Percentiles rank a stretch among this genome's conserved stretches.
Conservation (phyloP, 108 stramenopile species). For the Nitzschia putrida region DNA sequence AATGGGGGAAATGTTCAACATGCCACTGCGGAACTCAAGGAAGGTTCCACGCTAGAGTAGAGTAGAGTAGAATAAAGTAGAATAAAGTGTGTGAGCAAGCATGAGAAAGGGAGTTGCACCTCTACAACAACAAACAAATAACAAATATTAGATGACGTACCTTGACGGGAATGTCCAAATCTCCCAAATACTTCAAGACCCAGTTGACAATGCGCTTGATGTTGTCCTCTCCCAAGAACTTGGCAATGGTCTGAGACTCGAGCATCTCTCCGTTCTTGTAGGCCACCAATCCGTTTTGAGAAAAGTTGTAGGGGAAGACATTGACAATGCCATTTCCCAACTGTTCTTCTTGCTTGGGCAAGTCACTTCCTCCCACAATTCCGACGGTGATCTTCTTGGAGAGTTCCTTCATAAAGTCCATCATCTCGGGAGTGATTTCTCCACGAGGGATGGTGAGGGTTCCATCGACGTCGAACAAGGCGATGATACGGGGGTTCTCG, state of each 20-base stretch:
- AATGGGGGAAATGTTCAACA: slow-evolving; percentile 99
- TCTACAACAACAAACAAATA: not conserved
- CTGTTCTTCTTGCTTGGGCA: slow-evolving; percentile 99
- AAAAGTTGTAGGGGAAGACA: slow-evolving; percentile 96
- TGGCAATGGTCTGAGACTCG: slow-evolving; percentile 86
- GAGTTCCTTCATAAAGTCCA: slow-evolving; percentile 84
- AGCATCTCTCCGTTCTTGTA: slow-evolving; percentile 88
- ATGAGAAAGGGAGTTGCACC: not conserved
- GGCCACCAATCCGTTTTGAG: slow-evolving; percentile 98
- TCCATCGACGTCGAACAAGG: slow-evolving; percentile 99
- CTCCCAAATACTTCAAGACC: slow-evolving; percentile 87
- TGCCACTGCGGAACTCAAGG: slow-evolving; percentile 98
- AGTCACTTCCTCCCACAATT: slow-evolving; percentile 96
- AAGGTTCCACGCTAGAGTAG: slow-evolving; percentile 90
- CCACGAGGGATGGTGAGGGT: slow-evolving; percentile 97
- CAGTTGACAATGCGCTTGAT: slow-evolving; percentile 96
- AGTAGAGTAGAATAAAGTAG: slow-evolving; percentile 2
- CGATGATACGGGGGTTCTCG: slow-evolving; percentile 88
- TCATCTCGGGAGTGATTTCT: slow-evolving; percentile 88
- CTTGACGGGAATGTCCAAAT: slow-evolving; percentile 95
- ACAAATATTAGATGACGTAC: slow-evolving; percentile 30
- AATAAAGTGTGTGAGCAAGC: not conserved
- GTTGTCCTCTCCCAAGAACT: slow-evolving; percentile 96
- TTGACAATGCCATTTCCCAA: slow-evolving; percentile 87
- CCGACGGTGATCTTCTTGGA: slow-evolving; percentile 93